Evolutionary conservation across 2,329 filamentous ascomycete genomes (phyloP), one percentile per base, ranked within the genome.

Genomic region (Lasiodiplodia sp.): DNA sequence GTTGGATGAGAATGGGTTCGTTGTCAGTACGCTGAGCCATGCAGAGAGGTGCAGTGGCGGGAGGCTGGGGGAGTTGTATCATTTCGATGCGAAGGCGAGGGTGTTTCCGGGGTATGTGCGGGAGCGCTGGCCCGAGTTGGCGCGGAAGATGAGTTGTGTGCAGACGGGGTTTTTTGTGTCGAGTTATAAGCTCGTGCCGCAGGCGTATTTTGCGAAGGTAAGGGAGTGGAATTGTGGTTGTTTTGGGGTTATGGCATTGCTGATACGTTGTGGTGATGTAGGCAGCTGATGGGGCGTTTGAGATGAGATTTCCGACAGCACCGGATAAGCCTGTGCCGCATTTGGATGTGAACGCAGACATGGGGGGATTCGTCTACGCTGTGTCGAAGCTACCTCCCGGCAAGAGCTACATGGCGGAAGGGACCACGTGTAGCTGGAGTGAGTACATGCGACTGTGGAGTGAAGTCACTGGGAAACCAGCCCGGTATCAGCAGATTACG

Each of bases 401-500:
- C 6, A 52, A 21, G 12, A 52, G 44, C 44, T 63, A 63, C 10
- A 63, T 63, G 40, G 58, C 44, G 5, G 58, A 63, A 21, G 58
- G 58, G 7, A 63, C 44, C 18, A 63, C 62, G 18, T 51, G 51
- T 12, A 57, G 37, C 49, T 69, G 60, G 68, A 69, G 6, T 8
- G 63, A 66, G 63, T 66, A 66, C 16, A 55, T 66, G 63, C 34
- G 63, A 34, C 4, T 66, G 18, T 66, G 51, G 62, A 52, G 58
- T n/a, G 16, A 51, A 28, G 23, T 64, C 18, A 34, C 51, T 18
- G 49, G 52, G 44, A 23, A 49, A n/a, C 51, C 51, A 52, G 47
- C 58, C 23, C 52, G 67, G 34, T 66, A 53, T 28, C 16, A 28
- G 10, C 71, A 76, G 21, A 71, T 83, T 12, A 73, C 77, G 0